Percentiles rank a stretch among this genome's conserved stretches.
phyloP scores from a whole-genome alignment of 140 eudicot genomes.

The Flaveria floridana region DNA sequence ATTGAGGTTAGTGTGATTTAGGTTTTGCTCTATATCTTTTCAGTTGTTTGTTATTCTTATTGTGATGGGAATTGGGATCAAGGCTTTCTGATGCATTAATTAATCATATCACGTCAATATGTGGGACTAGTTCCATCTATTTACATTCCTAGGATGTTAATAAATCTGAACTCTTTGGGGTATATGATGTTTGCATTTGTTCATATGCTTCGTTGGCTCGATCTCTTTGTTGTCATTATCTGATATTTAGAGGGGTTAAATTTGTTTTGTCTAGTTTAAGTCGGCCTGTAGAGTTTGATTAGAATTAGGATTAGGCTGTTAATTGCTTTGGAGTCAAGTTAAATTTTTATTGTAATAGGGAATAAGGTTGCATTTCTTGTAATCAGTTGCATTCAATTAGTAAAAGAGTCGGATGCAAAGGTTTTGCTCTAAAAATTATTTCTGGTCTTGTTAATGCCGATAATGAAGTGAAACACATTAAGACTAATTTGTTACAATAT shows the following conservation, averaged over 20 bases:
- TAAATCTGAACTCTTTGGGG: not conserved
- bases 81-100: not conserved
- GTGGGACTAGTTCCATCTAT: not conserved
- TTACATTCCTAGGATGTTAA: not conserved
- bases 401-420: too few relatives aligned
- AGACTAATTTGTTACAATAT: not conserved
- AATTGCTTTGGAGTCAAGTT: too few relatives aligned
- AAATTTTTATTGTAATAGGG: too few relatives aligned
- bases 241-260: too few relatives aligned
- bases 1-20: conserved; percentile 57
- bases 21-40: not conserved
- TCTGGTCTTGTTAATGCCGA: too few relatives aligned
- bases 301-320: too few relatives aligned
- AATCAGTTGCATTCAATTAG: too few relatives aligned
- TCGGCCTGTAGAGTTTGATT: too few relatives aligned
- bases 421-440: too few relatives aligned
- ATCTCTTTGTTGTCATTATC: not conserved
- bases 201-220: conserved; percentile 4
- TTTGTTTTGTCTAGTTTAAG: too few relatives aligned
- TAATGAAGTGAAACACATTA: too few relatives aligned
- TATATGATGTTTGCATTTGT: not conserved
- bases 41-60: not conserved
- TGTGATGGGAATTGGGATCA: not conserved
- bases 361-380: too few relatives aligned
- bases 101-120: not conserved